Conservation (phyloP, 2,329 filamentous ascomycete species). For the Talaromyces sp. region DNA sequence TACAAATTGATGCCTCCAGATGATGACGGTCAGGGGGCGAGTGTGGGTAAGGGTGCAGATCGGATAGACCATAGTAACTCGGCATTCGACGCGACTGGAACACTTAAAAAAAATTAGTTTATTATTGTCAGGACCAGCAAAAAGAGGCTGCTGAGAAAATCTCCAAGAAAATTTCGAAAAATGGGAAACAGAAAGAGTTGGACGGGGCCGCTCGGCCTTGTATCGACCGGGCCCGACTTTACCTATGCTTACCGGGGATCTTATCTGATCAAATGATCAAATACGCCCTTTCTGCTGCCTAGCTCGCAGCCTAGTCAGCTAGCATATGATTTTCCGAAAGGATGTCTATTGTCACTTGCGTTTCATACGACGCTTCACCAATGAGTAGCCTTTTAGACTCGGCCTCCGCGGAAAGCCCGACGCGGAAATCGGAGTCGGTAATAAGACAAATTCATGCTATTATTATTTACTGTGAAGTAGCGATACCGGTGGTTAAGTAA, state of each 20-base stretch:
- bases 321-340: not conserved
- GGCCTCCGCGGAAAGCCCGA: not conserved
- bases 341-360: not conserved
- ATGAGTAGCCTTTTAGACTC: not conserved
- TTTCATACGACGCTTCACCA: not conserved
- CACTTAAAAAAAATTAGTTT: no score
- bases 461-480: not conserved
- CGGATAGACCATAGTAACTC: no score
- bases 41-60: no score
- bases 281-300: not conserved
- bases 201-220: not conserved
- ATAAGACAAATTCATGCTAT: not conserved
- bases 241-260: not conserved
- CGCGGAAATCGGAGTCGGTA: not conserved
- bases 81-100: no score
- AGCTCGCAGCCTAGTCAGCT: not conserved
- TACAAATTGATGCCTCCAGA: no score
- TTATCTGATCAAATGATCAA: not conserved
- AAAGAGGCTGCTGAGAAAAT: no score
- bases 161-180: no score
- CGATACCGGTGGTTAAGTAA: not conserved
- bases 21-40: no score
- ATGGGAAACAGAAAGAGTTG: no score
- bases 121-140: no score
- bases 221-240: not conserved